phyloP scores from a whole-genome alignment of 176 grass and related monocot species.

The Pontederia crassipes region DNA sequence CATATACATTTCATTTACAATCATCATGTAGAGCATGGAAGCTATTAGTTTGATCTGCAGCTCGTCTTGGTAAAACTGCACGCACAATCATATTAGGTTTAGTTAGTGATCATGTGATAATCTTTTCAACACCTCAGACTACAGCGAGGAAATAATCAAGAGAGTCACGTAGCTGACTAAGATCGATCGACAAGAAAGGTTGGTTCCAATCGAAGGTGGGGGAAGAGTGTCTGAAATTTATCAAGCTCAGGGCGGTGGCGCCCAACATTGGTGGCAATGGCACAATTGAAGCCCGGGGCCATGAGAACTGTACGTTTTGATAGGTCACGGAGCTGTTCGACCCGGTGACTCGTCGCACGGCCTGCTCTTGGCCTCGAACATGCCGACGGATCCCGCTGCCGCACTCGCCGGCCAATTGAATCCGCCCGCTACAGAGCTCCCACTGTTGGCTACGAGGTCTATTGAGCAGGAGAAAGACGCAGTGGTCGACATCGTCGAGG shows the following conservation, averaged over 20 bases:
- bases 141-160: conserved; percentile 9
- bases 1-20: no score
- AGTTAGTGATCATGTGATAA: neutral
- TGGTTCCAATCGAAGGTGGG: conserved; percentile 47
- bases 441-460: neutral
- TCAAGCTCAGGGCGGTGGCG: conserved; percentile 7
- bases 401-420: neutral
- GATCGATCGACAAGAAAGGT: conserved; percentile 44
- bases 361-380: conserved; percentile 8
- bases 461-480: conserved; percentile 1
- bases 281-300: neutral
- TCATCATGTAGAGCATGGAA: conserved; percentile 5
- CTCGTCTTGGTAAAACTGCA: neutral
- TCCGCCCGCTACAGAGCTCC: no score
- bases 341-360: conserved; percentile 10
- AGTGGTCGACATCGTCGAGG: neutral
- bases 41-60: neutral
- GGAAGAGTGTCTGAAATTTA: conserved; percentile 23
- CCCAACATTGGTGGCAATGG: no score
- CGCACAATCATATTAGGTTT: neutral
- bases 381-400: conserved; percentile 23
- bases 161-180: neutral
- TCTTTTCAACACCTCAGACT: neutral
- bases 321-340: conserved; percentile 39
- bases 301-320: conserved; percentile 22